Evolutionary conservation across 768 basidiomycete genomes (phyloP).

Genomic region (Termitomyces sp.): DNA sequence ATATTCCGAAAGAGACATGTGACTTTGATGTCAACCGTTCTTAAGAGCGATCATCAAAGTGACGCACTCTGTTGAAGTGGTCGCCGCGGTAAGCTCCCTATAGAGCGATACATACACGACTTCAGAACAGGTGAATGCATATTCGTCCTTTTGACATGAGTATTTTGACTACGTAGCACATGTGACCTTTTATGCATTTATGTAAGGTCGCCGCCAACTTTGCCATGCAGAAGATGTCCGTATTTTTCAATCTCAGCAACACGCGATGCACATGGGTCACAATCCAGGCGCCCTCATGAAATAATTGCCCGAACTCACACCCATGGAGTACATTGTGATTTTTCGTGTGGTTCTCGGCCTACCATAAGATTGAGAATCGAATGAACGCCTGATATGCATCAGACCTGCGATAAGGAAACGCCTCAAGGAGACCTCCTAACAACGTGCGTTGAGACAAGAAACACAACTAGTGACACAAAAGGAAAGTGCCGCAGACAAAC

Average conservation of each 20-base stretch:
- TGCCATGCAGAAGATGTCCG: too few relatives aligned
- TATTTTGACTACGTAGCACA: neutral
- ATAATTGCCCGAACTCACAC: too few relatives aligned
- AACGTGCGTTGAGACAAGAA: neutral
- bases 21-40: constrained; percentile 5
- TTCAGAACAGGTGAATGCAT: neutral
- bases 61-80: neutral
- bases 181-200: neutral
- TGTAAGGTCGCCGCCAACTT: neutral
- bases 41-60: neutral
- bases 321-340: neutral
- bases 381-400: neutral
- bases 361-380: neutral
- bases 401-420: neutral
- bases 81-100: neutral
- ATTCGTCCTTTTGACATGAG: neutral
- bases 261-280: neutral
- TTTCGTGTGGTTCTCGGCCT: neutral
- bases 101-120: neutral
- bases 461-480: neutral
- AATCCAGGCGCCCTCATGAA: neutral
- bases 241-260: neutral
- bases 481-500: neutral
- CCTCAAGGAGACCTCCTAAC: neutral
- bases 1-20: constrained; percentile 7